Conservation (phyloP, 2,329 filamentous ascomycete species). For the Phoma sp. region DNA sequence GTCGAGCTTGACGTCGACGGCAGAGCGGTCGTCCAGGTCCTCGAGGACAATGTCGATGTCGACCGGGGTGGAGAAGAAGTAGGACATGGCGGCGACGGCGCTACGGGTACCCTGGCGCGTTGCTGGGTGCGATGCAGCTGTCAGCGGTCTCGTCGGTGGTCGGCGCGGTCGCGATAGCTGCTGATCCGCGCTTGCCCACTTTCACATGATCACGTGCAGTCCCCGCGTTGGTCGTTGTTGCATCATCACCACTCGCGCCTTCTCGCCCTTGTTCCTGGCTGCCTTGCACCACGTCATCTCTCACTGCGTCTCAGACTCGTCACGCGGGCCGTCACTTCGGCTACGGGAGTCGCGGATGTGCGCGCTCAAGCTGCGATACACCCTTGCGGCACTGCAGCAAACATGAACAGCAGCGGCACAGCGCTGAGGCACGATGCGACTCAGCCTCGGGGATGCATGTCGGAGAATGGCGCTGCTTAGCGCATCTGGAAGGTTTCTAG, state of each 20-base stretch:
- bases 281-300: slow-evolving; percentile 26
- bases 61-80: slow-evolving; percentile 92
- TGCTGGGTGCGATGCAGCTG: slow-evolving; percentile 24
- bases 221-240: slow-evolving; percentile 19
- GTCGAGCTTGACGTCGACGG: slow-evolving; percentile 97
- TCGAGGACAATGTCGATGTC: slow-evolving; percentile 99
- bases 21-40: slow-evolving; percentile 90
- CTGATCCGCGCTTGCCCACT: slow-evolving; percentile 20
- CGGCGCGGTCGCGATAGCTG: slow-evolving; percentile 24
- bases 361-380: neutral
- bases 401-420: neutral
- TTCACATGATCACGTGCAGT: slow-evolving; percentile 19
- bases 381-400: neutral
- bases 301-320: slow-evolving; percentile 17
- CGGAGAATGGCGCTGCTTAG: slow-evolving; percentile 17
- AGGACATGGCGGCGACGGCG: slow-evolving; percentile 72
- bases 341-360: neutral
- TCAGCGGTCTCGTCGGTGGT: slow-evolving; percentile 19
- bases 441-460: slow-evolving; percentile 4
- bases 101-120: slow-evolving; percentile 17
- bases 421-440: slow-evolving; percentile 6
- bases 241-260: slow-evolving; percentile 16
- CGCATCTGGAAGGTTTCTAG: slow-evolving; percentile 18
- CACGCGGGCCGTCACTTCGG: slow-evolving; percentile 9
- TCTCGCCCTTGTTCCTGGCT: slow-evolving; percentile 12